These are phyloP conservation scores for Suillus subaureus DNA, from an alignment of 768 basidiomycete genomes.

Conservation along the genomic window DNA sequence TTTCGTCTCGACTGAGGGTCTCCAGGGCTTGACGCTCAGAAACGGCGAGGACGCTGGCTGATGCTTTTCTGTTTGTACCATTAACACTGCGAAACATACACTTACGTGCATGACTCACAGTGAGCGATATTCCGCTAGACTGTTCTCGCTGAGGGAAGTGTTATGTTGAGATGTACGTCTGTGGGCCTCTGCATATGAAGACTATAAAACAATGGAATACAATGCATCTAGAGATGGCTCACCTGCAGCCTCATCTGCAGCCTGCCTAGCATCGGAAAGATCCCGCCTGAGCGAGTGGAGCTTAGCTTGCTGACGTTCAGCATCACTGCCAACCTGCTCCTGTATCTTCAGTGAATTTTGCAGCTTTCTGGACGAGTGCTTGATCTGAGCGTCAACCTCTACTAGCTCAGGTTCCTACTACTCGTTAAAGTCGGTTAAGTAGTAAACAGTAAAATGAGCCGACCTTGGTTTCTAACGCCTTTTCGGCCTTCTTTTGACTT, in stretches of 20 bases:
- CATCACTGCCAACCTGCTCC: conserved; percentile 67
- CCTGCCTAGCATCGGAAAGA: conserved; percentile 60
- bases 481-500: conserved; percentile 90
- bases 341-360: conserved; percentile 66
- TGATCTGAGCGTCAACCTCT: conserved; percentile 83
- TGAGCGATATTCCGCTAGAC: conserved; percentile 74
- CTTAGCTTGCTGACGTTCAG: conserved; percentile 50
- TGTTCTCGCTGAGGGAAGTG: conserved; percentile 78
- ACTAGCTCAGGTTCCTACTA: conserved; percentile 84
- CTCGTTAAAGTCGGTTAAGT: not conserved
- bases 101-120: not conserved
- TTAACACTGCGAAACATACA: not conserved
- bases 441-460: conserved; percentile 15
- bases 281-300: conserved; percentile 64
- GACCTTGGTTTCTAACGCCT: conserved; percentile 82
- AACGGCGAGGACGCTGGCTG: conserved; percentile 77
- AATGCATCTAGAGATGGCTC: conserved; percentile 17
- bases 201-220: not conserved
- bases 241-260: conserved; percentile 84
- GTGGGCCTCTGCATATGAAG: conserved; percentile 61
- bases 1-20: conserved; percentile 79
- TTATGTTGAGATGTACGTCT: conserved; percentile 72
- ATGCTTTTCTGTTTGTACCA: conserved; percentile 60
- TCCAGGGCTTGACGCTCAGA: conserved; percentile 88
- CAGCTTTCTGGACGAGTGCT: conserved; percentile 79